Evolutionary conservation across 2,329 filamentous ascomycete genomes (phyloP).

Genomic region (Neopestalotiopsis rosae): DNA sequence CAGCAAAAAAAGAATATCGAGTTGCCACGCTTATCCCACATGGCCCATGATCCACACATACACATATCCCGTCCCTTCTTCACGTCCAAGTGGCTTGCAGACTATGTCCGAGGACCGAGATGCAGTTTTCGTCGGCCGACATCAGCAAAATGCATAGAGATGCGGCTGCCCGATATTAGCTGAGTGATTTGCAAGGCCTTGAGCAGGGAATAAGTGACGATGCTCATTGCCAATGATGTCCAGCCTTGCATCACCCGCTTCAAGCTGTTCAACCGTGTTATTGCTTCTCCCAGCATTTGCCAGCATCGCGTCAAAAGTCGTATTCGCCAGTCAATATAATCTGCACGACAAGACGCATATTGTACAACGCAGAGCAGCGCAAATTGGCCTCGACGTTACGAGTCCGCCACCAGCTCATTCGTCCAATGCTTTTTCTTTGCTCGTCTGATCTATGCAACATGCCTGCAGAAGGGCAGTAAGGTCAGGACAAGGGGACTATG

Average conservation of each 20-base stretch:
- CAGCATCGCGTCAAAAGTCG: neutral
- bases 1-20: neutral
- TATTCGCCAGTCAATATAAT: constrained; percentile 4
- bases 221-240: neutral
- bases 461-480: neutral
- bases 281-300: neutral
- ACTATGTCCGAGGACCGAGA: constrained; percentile 1
- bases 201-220: neutral
- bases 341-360: constrained; percentile 1
- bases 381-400: neutral
- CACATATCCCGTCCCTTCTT: neutral
- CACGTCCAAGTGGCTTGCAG: neutral
- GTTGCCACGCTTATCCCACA: neutral
- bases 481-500: neutral
- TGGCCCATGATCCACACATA: neutral
- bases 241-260: neutral
- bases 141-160: neutral
- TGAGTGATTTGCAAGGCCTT: neutral
- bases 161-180: constrained; percentile 1
- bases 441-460: constrained; percentile 3
- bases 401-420: neutral
- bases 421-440: constrained; percentile 6
- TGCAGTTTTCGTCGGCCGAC: constrained; percentile 2
- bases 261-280: neutral
- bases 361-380: constrained; percentile 3